Conservation (phyloP, 2,329 filamentous ascomycete genomes). For the Periconia sp. region DNA sequence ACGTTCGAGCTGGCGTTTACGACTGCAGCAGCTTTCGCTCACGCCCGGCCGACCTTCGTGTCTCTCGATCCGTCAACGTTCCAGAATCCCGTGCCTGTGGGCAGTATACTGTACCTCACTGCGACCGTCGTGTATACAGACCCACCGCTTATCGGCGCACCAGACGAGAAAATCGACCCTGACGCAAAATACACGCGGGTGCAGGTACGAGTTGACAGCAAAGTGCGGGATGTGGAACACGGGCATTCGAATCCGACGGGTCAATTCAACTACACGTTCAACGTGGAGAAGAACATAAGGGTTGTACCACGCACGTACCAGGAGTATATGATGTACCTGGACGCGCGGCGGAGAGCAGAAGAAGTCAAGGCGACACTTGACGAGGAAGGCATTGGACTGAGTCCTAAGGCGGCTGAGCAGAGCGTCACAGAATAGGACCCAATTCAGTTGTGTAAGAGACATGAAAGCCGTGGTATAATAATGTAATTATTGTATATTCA, state of each 20-base stretch:
- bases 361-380: constrained; percentile 50
- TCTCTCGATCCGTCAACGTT: constrained; percentile 77
- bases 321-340: constrained; percentile 70
- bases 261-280: constrained; percentile 78
- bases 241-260: constrained; percentile 71
- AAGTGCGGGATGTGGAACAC: constrained; percentile 75
- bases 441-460: neutral
- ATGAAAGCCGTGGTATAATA: neutral
- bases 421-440: constrained; percentile 44
- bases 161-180: constrained; percentile 38
- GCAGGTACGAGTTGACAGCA: constrained; percentile 74
- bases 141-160: constrained; percentile 55
- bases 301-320: constrained; percentile 69
- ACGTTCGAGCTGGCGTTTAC: constrained; percentile 80
- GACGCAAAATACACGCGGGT: constrained; percentile 63
- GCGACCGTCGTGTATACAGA: constrained; percentile 76
- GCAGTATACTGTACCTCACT: constrained; percentile 75
- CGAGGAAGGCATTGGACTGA: constrained; percentile 34
- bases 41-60: constrained; percentile 72
- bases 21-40: constrained; percentile 73
- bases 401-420: constrained; percentile 38
- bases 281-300: constrained; percentile 67
- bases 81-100: constrained; percentile 76
- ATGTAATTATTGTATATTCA: constrained; percentile 5
- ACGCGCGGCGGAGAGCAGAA: constrained; percentile 63